These are phyloP conservation scores for Schwanniomyces yamadae DNA, from an alignment of 805 yeast species.

Conservation along the genomic window DNA sequence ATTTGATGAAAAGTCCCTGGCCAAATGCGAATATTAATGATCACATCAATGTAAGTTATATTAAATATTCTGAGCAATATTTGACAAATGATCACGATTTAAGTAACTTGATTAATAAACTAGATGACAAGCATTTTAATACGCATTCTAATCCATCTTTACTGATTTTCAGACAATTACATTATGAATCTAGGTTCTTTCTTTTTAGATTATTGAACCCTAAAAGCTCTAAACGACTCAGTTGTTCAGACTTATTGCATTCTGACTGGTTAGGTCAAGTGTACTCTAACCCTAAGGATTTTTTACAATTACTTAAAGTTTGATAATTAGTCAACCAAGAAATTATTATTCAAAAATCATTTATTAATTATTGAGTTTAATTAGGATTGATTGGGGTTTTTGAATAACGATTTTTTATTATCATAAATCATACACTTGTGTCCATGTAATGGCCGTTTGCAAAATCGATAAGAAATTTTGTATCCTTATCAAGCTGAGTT, in stretches of 20 bases:
- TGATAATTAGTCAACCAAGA: no score
- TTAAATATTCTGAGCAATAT: conserved; percentile 24
- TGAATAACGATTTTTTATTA: no score
- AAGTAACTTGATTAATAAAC: conserved; percentile 20
- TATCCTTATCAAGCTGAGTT: no score
- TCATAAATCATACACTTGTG: no score
- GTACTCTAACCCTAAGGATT: conserved; percentile 39
- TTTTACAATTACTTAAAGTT: conserved; percentile 16
- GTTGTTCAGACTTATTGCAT: conserved; percentile 23
- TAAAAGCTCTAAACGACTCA: conserved; percentile 19
- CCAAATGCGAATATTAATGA: conserved; percentile 29
- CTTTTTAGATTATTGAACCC: conserved; percentile 38
- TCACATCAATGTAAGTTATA: conserved; percentile 18
- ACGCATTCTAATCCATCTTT: conserved; percentile 30
- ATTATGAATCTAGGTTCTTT: conserved; percentile 35
- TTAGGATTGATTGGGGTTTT: no score
- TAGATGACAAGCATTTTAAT: conserved; percentile 21
- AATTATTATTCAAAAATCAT: no score
- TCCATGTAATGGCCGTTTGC: no score
- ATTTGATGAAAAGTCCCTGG: conserved; percentile 51
- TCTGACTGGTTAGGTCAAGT: conserved; percentile 40
- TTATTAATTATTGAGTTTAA: no score
- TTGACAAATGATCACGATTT: conserved; percentile 24
- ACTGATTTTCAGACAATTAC: conserved; percentile 31
- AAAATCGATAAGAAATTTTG: no score